Evolutionary conservation across 306 rosid species (phyloP), one percentile per base, ranked within the genome.

Genomic region (Prunus salicina): DNA sequence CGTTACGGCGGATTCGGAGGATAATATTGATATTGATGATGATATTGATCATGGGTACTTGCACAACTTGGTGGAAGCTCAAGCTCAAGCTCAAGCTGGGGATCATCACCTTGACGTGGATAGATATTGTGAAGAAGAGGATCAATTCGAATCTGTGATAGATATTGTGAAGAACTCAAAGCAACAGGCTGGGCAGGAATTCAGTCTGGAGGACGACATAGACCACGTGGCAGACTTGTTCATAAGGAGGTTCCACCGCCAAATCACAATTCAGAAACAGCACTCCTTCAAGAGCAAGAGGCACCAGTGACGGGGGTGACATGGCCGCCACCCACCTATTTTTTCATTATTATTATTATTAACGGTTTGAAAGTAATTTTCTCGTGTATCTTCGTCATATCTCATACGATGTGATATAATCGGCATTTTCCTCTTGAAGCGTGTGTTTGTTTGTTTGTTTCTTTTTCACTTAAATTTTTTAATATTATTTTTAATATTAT

Each of bases 221-320:
- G 86, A 82, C 28, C 74, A 25, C 30, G 67, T 74, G 34, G 86
- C 86, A 19, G 86, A 82, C 50, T 30, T 82, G 52, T 78, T 82
- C 66, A 82, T 82, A 7, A 68, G 46, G 49, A 82, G 61, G 30
- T 78, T 82, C 63, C 80, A 82, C 55, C 74, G 50, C 2, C 80
- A 69, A 55, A 64, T 78, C 50, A 34, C 12, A 79, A 38, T 74
- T 75, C 86, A 82, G 77, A 78, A 16, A 20, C 57, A 52, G 22
- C 57, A 5, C 57, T 52, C 57, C 20, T 52, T 52, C 57, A 52
- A 18, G 20, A 52, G 57, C 43, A 38, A 38, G 43, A 38, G 43
- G 43, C 43, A 38, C 43, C 43, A 38, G 43, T 38, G 43, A 38
- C 9, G 43, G 41, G 43, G 43, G 2, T 38, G 43, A 38, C 43